Evolutionary conservation across 495 filamentous ascomycete species (phyloP).

Genomic region (Penicillium coffeae): DNA sequence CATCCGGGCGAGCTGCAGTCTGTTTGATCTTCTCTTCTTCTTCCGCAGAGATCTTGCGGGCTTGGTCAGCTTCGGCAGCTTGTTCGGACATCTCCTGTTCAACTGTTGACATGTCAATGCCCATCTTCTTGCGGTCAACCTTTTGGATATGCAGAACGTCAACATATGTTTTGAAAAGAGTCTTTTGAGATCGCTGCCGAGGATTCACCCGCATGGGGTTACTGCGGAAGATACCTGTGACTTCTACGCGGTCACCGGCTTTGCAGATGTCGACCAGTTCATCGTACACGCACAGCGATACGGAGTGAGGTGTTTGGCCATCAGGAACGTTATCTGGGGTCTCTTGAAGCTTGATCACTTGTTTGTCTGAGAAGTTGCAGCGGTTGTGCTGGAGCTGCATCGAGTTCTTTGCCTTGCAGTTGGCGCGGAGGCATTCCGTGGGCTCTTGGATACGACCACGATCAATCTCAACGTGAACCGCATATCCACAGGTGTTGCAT

Average conservation of each 20-base stretch:
- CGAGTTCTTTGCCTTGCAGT: slow-evolving; percentile 81
- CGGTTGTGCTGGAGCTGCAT: slow-evolving; percentile 99
- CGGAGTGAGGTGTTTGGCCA: slow-evolving; percentile 94
- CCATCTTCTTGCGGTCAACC: slow-evolving; percentile 88
- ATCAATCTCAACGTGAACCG: slow-evolving; percentile 84
- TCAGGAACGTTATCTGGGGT: slow-evolving; percentile 92
- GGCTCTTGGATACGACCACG: slow-evolving; percentile 95
- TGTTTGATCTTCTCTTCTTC: slow-evolving; percentile 86
- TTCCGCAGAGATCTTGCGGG: slow-evolving; percentile 79
- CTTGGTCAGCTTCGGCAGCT: slow-evolving; percentile 70
- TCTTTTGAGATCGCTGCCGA: slow-evolving; percentile 85
- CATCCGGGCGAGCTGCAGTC: slow-evolving; percentile 75
- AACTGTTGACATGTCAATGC: slow-evolving; percentile 83
- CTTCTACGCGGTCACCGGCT: slow-evolving; percentile 91
- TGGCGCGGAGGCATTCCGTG: slow-evolving; percentile 79
- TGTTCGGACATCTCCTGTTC: slow-evolving; percentile 81
- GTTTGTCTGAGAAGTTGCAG: slow-evolving; percentile 91
- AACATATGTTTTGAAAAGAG: slow-evolving; percentile 95
- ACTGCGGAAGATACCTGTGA: slow-evolving; percentile 94
- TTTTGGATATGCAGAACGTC: slow-evolving; percentile 96
- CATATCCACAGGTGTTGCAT: slow-evolving; percentile 88
- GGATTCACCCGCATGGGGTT: slow-evolving; percentile 95
- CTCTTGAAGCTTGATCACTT: slow-evolving; percentile 98
- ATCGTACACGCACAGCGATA: slow-evolving; percentile 93
- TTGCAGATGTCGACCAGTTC: slow-evolving; percentile 97